These are phyloP conservation scores for Scenedesmus sp. DNA, from an alignment of 163 green algal species.

Conservation along the genomic window DNA sequence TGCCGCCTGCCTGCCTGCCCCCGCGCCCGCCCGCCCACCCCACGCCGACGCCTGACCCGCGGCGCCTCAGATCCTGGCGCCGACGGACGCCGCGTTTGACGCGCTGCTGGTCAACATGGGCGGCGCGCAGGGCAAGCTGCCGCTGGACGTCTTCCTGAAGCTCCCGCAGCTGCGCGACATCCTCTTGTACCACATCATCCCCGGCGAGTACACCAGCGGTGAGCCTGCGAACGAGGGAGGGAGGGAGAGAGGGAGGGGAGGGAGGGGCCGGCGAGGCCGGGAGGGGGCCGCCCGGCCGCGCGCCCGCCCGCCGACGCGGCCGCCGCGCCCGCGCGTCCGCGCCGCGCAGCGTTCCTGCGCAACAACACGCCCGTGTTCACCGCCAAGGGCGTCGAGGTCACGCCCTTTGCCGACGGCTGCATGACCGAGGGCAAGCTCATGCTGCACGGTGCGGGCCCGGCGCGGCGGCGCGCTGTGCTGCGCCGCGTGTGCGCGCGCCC, in stretches of 20 bases:
- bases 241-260: too few species aligned
- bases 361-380: slow-evolving; percentile 75
- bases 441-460: too few species aligned
- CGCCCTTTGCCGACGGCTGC: slow-evolving; percentile 66
- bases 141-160: slow-evolving; percentile 55
- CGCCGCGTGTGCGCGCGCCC: too few species aligned
- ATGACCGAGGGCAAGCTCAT: slow-evolving; percentile 55
- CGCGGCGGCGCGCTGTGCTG: too few species aligned
- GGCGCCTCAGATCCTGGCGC: slow-evolving; percentile 60
- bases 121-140: slow-evolving; percentile 47
- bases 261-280: too few species aligned
- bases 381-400: slow-evolving; percentile 63
- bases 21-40: too few species aligned
- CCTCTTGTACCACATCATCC: slow-evolving; percentile 73
- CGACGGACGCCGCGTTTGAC: slow-evolving; percentile 67
- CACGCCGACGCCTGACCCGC: too few species aligned
- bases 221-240: slow-evolving; percentile 16
- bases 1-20: too few species aligned
- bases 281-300: too few species aligned
- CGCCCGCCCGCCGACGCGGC: too few species aligned
- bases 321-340: neutral
- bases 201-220: slow-evolving; percentile 60
- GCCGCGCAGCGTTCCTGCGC: slow-evolving; percentile 53
- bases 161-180: slow-evolving; percentile 72
- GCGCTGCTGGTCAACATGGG: slow-evolving; percentile 59